phyloP scores from a whole-genome alignment of 108 stramenopile genomes.

The Skeletonema tropicum region DNA sequence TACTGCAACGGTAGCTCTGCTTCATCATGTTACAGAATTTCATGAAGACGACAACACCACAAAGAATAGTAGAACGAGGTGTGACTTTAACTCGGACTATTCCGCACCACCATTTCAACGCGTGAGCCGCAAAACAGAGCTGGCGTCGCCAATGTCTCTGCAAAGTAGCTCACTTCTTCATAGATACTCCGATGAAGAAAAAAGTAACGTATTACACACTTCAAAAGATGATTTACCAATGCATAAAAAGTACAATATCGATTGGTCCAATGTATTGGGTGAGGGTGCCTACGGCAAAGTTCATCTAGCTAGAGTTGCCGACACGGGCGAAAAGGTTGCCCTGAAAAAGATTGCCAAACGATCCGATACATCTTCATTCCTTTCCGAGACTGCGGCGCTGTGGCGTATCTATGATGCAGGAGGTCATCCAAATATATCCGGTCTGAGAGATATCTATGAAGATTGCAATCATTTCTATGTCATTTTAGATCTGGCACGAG shows the following conservation, averaged over 20 bases:
- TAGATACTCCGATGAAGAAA: neutral
- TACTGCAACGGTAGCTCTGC: neutral
- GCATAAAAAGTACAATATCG: constrained; percentile 72
- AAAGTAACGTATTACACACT: neutral
- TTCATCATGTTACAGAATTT: neutral
- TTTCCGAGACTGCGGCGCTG: constrained; percentile 64
- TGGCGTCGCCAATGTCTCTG: neutral
- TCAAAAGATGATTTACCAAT: neutral
- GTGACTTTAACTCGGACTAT: neutral
- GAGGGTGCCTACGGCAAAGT: constrained; percentile 86
- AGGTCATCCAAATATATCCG: constrained; percentile 72
- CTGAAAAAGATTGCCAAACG: constrained; percentile 58
- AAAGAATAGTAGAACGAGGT: neutral
- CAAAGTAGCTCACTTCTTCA: neutral
- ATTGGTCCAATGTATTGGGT: constrained; percentile 79
- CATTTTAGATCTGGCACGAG: constrained; percentile 69
- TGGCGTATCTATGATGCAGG: constrained; percentile 65
- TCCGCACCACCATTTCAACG: neutral
- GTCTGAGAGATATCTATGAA: constrained; percentile 70
- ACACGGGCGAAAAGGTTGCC: constrained; percentile 72
- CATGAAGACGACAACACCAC: neutral
- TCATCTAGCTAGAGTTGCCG: constrained; percentile 63
- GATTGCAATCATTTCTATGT: constrained; percentile 69
- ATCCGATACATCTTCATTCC: constrained; percentile 45
- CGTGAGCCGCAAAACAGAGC: neutral